Conservation (phyloP, 768 basidiomycete species). For the Kwoniella sp. region DNA sequence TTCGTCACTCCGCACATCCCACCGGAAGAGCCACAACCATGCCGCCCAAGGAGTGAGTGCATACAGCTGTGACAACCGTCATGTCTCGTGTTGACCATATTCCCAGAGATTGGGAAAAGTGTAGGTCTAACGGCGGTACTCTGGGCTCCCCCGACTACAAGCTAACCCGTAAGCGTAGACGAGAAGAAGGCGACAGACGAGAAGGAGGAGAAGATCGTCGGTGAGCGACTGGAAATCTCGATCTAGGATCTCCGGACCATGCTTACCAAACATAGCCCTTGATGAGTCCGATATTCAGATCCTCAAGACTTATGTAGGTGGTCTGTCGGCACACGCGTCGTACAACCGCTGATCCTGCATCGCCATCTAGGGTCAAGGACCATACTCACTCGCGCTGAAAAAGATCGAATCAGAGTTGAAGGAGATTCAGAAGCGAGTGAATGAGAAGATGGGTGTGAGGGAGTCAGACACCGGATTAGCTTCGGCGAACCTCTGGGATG, state of each 20-base stretch:
- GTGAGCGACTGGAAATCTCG: slow-evolving; percentile 54
- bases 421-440: slow-evolving; percentile 92
- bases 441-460: slow-evolving; percentile 98
- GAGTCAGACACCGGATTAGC: slow-evolving; percentile 97
- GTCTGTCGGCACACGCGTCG: neutral
- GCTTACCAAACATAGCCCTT: slow-evolving; percentile 59
- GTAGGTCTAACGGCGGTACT: slow-evolving; percentile 55
- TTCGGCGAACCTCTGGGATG: slow-evolving; percentile 95
- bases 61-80: neutral
- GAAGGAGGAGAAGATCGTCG: slow-evolving; percentile 92
- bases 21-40: too few species aligned
- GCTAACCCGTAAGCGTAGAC: slow-evolving; percentile 53
- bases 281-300: slow-evolving; percentile 99
- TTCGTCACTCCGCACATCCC: too few species aligned
- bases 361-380: slow-evolving; percentile 86
- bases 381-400: slow-evolving; percentile 84
- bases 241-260: neutral
- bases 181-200: slow-evolving; percentile 73
- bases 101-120: slow-evolving; percentile 95
- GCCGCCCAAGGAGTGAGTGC: slow-evolving; percentile 92
- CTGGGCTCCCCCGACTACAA: too few species aligned
- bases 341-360: too few species aligned
- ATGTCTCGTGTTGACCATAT: slow-evolving; percentile 7
- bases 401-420: slow-evolving; percentile 87
- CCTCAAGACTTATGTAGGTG: slow-evolving; percentile 85